Base-by-base conservation (phyloP, 805 yeast species). In the Brettanomyces custersianus region DNA sequence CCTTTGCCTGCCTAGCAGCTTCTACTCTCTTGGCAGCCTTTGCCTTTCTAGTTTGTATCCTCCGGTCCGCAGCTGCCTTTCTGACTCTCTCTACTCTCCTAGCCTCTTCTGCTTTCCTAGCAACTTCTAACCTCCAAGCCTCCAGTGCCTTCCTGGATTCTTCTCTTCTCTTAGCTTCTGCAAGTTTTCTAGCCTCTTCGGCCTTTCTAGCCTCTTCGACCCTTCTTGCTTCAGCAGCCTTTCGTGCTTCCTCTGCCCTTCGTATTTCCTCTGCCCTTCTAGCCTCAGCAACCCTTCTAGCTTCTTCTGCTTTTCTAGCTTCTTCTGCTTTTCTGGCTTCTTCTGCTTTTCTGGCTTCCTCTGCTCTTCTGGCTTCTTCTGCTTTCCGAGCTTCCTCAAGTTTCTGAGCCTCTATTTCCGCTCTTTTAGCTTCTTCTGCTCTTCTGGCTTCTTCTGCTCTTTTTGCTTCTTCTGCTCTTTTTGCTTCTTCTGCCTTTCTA, bases 321-420 rank as follows among this genome's bases (percentile, higher is more conserved):
- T 27, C 31, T 30, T 38, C 21, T 34, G 33, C 20, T 33, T 15
- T 28, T 28, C 4, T 15, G 20, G 21, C 28, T 12, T 28, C 23
- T 15, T 23, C 34, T 16, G 17, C 24, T n/a, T 31, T 9, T 22
- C 12, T 12, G 8, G 21, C 36, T 12, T 19, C 30, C 28, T 19
- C 22, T 21, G 7, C 9, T 13, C 19, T 25, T 10, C 16, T 21
- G 12, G 17, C 10, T 30, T 23, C 29, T 7, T 16, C 11, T 4
- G 11, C 27, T 12, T 19, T n/a, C 10, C 34, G 35, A 11, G 10
- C 17, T 23, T 39, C 24, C n/a, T 15, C 20, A 15, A 24, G 22
- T 8, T 19, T 23, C 26, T 31, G 28, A 7, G 29, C 33, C 19
- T 34, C 20, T 15, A 12, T 15, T 28, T 13, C 34, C 16, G 20